These are phyloP conservation scores for Astrephomene gubernaculifera DNA, from an alignment of 139 green algal species.

Conservation along the genomic window DNA sequence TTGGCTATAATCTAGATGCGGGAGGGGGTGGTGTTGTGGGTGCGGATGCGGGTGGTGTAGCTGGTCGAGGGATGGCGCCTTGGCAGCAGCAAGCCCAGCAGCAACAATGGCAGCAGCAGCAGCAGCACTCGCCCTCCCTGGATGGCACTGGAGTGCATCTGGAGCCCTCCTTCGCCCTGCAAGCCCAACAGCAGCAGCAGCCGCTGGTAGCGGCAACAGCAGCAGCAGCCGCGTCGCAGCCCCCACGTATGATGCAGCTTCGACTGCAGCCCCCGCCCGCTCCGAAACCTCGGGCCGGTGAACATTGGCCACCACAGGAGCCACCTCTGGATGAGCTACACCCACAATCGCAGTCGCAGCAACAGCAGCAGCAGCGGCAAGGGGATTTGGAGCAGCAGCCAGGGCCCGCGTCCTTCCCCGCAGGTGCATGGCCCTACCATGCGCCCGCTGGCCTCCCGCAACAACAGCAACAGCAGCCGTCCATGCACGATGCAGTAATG, in stretches of 20 bases:
- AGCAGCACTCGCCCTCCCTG: neutral
- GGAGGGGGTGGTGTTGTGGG: too few relatives aligned
- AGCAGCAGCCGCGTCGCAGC: neutral
- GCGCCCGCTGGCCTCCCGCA: neutral
- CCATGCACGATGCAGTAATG: neutral
- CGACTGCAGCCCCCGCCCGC: neutral
- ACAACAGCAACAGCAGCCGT: neutral
- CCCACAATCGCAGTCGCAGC: neutral
- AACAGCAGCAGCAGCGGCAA: slow-evolving; percentile 7
- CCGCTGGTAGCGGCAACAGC: neutral
- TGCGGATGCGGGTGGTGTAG: too few relatives aligned
- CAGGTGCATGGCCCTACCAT: neutral
- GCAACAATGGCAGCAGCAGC: neutral
- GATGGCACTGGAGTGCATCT: neutral
- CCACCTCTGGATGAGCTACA: too few relatives aligned
- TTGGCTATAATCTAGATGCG: too few relatives aligned
- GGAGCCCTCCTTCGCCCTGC: neutral
- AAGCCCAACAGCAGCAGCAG: neutral
- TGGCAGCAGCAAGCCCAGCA: too few relatives aligned
- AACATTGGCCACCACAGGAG: too few relatives aligned
- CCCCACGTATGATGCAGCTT: neutral
- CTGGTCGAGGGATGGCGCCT: too few relatives aligned
- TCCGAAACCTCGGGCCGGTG: too few relatives aligned
- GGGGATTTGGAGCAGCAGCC: too few relatives aligned
- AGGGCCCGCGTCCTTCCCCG: too few relatives aligned